These are phyloP conservation scores for Lodderomyces pseudojiufengensis DNA, from an alignment of 1,139 yeast genomes.

Conservation along the genomic window DNA sequence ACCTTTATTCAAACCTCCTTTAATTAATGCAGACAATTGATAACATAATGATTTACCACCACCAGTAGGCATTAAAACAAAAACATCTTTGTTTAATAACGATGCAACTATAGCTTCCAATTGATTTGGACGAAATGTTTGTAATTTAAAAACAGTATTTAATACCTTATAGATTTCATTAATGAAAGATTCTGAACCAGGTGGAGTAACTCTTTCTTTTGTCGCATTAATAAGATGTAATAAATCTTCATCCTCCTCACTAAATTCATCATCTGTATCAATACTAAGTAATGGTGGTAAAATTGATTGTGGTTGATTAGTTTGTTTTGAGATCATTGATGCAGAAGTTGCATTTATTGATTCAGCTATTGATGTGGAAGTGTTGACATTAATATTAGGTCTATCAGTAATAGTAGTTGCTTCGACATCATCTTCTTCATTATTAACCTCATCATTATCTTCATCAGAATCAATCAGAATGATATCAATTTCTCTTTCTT, in stretches of 20 bases:
- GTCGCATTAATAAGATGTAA: conserved; percentile 20
- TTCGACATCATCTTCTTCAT: conserved; percentile 1
- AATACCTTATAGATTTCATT: conserved; percentile 61
- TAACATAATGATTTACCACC: conserved; percentile 97
- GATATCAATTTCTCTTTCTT: conserved; percentile 36
- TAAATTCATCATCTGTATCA: conserved; percentile 26
- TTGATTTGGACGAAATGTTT: conserved; percentile 77
- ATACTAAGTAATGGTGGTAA: conserved; percentile 5
- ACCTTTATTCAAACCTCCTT: conserved; percentile 71
- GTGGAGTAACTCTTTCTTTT: conserved; percentile 16
- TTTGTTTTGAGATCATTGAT: background rate
- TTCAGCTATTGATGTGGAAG: background rate
- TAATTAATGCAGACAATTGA: conserved; percentile 87
- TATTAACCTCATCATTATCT: conserved; percentile 18
- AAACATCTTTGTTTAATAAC: conserved; percentile 76
- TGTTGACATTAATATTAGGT: too few species aligned
- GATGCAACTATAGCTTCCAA: conserved; percentile 83
- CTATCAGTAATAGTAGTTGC: too few species aligned
- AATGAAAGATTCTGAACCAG: conserved; percentile 36
- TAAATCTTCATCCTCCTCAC: conserved; percentile 39
- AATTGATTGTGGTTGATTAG: background rate
- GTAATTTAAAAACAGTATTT: conserved; percentile 56
- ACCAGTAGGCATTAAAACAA: conserved; percentile 98
- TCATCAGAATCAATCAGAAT: conserved; percentile 35
- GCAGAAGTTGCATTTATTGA: conserved; percentile 1